Percentiles rank a stretch among this genome's conserved stretches.
These are phyloP conservation scores for Sporopachydermia lactativora DNA, from an alignment of 805 yeast species.

Conservation along the genomic window DNA sequence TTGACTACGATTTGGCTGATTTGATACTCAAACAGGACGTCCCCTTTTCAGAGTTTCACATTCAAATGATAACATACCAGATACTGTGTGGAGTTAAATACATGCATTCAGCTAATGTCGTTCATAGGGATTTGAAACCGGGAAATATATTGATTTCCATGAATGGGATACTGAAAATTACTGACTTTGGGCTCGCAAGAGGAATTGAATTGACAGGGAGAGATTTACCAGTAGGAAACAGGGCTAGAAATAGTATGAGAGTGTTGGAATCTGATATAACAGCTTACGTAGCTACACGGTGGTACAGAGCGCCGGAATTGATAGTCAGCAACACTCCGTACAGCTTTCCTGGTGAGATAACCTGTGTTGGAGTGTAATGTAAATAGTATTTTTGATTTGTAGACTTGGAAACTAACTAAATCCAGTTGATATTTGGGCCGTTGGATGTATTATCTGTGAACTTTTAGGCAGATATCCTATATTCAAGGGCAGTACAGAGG, in stretches of 20 bases:
- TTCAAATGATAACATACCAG: slow-evolving; percentile 65
- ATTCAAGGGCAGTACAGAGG: slow-evolving; percentile 60
- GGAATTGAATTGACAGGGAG: slow-evolving; percentile 30
- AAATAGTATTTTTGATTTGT: too few species aligned
- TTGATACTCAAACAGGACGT: slow-evolving; percentile 46
- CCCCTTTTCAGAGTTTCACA: slow-evolving; percentile 74
- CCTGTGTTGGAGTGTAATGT: too few species aligned
- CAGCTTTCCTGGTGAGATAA: slow-evolving; percentile 29
- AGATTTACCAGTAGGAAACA: slow-evolving; percentile 15
- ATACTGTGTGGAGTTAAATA: slow-evolving; percentile 76
- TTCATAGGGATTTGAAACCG: slow-evolving; percentile 87
- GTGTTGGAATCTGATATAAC: slow-evolving; percentile 31
- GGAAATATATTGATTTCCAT: slow-evolving; percentile 71
- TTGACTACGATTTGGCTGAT: slow-evolving; percentile 67
- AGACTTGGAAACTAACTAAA: too few species aligned
- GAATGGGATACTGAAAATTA: slow-evolving; percentile 66
- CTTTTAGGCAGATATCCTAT: slow-evolving; percentile 68
- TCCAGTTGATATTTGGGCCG: slow-evolving; percentile 85
- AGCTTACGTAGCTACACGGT: slow-evolving; percentile 83
- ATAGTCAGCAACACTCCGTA: slow-evolving; percentile 46
- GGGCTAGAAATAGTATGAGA: slow-evolving; percentile 18
- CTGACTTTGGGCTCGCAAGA: slow-evolving; percentile 90
- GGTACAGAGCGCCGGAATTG: slow-evolving; percentile 93
- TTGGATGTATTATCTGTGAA: slow-evolving; percentile 84
- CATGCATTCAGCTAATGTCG: slow-evolving; percentile 83